These are phyloP conservation scores for Drosera spatulata DNA, from an alignment of 179 eudicot species.

Conservation along the genomic window DNA sequence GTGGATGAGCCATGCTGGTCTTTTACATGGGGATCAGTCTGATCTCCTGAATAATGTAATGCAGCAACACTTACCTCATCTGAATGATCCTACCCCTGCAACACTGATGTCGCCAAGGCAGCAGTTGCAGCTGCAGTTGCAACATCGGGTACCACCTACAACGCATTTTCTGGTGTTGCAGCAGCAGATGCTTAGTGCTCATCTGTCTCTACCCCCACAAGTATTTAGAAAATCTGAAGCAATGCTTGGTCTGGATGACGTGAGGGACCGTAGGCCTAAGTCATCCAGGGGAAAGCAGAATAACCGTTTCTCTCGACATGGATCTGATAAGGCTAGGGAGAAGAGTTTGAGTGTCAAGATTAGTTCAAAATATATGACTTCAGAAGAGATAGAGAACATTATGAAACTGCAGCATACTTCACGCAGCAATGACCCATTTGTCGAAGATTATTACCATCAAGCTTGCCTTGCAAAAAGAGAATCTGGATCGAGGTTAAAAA, in stretches of 20 bases:
- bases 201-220: conserved; percentile 40
- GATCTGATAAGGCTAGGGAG: conserved; percentile 35
- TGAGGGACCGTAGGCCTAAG: conserved; percentile 65
- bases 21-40: conserved; percentile 31
- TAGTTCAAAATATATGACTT: conserved; percentile 74
- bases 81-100: conserved; percentile 44
- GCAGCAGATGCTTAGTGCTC: conserved; percentile 32
- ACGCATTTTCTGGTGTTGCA: conserved; percentile 46
- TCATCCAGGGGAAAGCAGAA: conserved; percentile 41
- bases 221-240: conserved; percentile 63
- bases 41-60: conserved; percentile 39
- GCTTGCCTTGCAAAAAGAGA: conserved; percentile 75
- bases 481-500: conserved; percentile 44
- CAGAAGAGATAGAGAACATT: conserved; percentile 77
- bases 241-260: conserved; percentile 43
- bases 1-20: conserved; percentile 30
- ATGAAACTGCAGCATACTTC: conserved; percentile 84
- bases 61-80: conserved; percentile 56
- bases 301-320: conserved; percentile 44
- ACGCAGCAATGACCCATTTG: conserved; percentile 81
- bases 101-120: conserved; percentile 45
- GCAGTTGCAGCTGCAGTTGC: conserved; percentile 46
- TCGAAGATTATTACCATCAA: conserved; percentile 93
- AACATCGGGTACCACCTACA: conserved; percentile 48
- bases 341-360: conserved; percentile 26